phyloP scores from a whole-genome alignment of 2,329 filamentous ascomycete genomes.

The Aureobasidium pullulans region DNA sequence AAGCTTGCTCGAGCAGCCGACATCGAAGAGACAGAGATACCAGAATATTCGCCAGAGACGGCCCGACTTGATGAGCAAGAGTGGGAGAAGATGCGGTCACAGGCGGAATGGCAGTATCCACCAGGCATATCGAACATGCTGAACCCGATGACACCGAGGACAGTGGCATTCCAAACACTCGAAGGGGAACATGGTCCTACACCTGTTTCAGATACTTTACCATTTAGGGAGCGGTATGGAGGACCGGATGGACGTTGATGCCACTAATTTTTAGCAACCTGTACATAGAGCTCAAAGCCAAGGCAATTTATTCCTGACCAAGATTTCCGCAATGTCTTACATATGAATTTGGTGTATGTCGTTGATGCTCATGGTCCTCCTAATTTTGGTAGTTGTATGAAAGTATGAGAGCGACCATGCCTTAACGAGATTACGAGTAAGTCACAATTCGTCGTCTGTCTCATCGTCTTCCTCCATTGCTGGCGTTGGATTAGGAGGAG shows the following conservation, averaged over 20 bases:
- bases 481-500: background rate
- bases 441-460: constrained; percentile 25
- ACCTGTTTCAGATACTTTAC: constrained; percentile 16
- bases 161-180: constrained; percentile 59
- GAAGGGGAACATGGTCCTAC: constrained; percentile 28
- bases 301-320: background rate
- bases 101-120: constrained; percentile 28
- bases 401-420: no score
- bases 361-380: background rate
- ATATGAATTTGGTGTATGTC: constrained; percentile 4
- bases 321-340: background rate
- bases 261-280: background rate
- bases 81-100: constrained; percentile 50
- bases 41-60: constrained; percentile 20
- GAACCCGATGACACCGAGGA: constrained; percentile 53
- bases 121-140: constrained; percentile 36
- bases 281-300: background rate
- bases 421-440: background rate
- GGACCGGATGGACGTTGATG: constrained; percentile 10
- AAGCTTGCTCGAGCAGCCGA: constrained; percentile 22
- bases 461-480: constrained; percentile 23
- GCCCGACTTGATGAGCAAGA: constrained; percentile 38
- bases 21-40: constrained; percentile 21
- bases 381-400: no score
- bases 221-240: constrained; percentile 25